Evolutionary conservation across 2,329 filamentous ascomycete genomes (phyloP), one percentile per base, ranked within the genome.

Genomic region (Aspergillus sp.): DNA sequence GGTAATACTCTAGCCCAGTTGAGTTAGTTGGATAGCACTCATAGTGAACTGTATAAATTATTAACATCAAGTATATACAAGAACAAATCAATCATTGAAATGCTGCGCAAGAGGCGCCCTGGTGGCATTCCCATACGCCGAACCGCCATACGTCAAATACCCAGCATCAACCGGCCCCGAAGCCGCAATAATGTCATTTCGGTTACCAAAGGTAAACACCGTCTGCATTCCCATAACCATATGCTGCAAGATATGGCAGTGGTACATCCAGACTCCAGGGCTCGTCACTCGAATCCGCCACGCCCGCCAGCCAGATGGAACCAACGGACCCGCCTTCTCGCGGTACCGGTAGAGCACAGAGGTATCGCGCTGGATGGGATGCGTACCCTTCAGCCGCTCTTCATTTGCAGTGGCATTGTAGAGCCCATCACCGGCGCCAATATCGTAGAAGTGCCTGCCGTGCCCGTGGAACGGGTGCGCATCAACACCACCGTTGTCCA

Each of bases 311-410:
- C 85, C 84, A 0, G 78, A 74, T 2, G 76, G 77, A 6, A 74
- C 67, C 4, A 78, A 71, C 0, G 77, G 68, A 2, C 61, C 62
- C 0, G 77, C 79, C 23, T 74, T 75, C 3, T 70, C 62, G 0
- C 68, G 70, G 61, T 87, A 88, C 2, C 81, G 71, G 61, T 85
- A 85, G 3, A 88, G 72, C 61, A 84, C 79, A 2, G 83, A 85
- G 0, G 78, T 81, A 53, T 81, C 79, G 5, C 81, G 69, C 31
- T 65, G 61, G 3, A 78, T 73, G 1, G 79, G 79, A 5, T 65
- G 72, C 44, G 76, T 75, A 2, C 66, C 66, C 31, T 67, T 62
- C 1, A 82, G 65, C 52, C 67, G 74, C 48, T 62, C 63, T 54
- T 81, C 78, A 46, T 81, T 80, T 4, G 64, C 75, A 0, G 64